Evolutionary conservation across 2,329 filamentous ascomycete species (phyloP), one percentile per base, ranked within the genome.

Genomic region (Boeremia exigua): DNA sequence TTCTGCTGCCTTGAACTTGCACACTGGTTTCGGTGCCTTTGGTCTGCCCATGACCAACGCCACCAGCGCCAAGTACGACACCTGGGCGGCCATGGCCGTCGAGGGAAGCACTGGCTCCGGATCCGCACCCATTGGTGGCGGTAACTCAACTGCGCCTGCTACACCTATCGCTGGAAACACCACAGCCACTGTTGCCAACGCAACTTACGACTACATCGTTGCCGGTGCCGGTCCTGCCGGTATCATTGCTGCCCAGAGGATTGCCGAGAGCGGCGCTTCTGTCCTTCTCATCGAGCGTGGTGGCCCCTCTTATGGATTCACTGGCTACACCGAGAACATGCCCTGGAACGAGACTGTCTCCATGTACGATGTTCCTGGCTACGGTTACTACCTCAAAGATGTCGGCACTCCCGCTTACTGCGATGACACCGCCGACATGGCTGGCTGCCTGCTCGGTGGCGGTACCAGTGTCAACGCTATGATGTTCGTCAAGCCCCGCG

Each of bases 351-450:
- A 63, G 30, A 71, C 71, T 3, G 60, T 74, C 10, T 73, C 72
- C 10, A 73, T 74, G 62, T 75, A 73, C 37, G 73, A 75, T 56
- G 70, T 75, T 11, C 74, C 74, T n/a, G 73, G 68, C 10, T 67
- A 73, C 48, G 68, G 62, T 8, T 74, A 75, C 59, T 72, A 73
- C 49, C 71, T 72, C 11, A 68, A 64, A 37, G 56, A 67, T 25
- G 66, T 68, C 12, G 68, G 70, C 9, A 65, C 54, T 39, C 68
- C 68, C 9, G 65, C 68, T 40, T 67, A 65, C 39, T 91, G 88
- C 73, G 80, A 81, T 2, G 88, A 90, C 69, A 86, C 84, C n/a
- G 86, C 87, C 51, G 84, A 88, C 62, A 88, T 88, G 84, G 86
- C 86, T 9, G 88, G 87, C 7, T 91, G 88, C 60, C 78, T 90